A percentile compares a stretch with the other conserved stretches of the same genome.
These are phyloP conservation scores for Porodaedalea pini DNA, from an alignment of 1,284 basidiomycete species.

Conservation along the genomic window DNA sequence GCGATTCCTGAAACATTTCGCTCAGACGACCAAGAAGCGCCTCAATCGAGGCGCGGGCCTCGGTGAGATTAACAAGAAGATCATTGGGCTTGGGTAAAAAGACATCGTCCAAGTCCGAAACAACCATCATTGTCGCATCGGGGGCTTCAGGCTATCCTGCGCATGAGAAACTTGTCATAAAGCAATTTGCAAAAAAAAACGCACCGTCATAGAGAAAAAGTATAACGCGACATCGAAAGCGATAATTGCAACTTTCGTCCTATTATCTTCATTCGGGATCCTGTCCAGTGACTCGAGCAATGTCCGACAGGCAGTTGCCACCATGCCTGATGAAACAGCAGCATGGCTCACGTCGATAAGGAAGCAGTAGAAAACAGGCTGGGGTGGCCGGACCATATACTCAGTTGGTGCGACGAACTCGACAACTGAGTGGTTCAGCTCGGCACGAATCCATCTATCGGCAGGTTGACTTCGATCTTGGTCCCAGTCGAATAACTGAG, in stretches of 20 bases:
- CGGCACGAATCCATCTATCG: slow-evolving; percentile 91
- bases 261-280: slow-evolving; percentile 90
- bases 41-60: slow-evolving; percentile 82
- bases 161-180: slow-evolving; percentile 13
- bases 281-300: slow-evolving; percentile 94
- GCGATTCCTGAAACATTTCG: slow-evolving; percentile 97
- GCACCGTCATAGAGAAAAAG: slow-evolving; percentile 89
- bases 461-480: slow-evolving; percentile 90
- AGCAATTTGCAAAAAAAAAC: slow-evolving; percentile 28
- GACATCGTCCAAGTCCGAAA: slow-evolving; percentile 95
- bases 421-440: slow-evolving; percentile 91
- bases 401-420: slow-evolving; percentile 98
- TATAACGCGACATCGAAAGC: slow-evolving; percentile 92
- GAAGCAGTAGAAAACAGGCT: slow-evolving; percentile 96
- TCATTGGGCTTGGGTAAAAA: slow-evolving; percentile 97
- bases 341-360: slow-evolving; percentile 94
- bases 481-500: slow-evolving; percentile 99
- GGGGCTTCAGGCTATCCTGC: slow-evolving; percentile 70
- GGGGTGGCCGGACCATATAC: slow-evolving; percentile 98
- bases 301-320: slow-evolving; percentile 94
- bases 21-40: slow-evolving; percentile 77
- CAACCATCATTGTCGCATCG: slow-evolving; percentile 94
- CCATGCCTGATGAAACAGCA: slow-evolving; percentile 93
- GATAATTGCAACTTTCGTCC: slow-evolving; percentile 92
- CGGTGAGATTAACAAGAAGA: slow-evolving; percentile 89